These are phyloP conservation scores for Albifimbria verrucaria DNA, from an alignment of 2,329 filamentous ascomycete genomes.

Conservation along the genomic window DNA sequence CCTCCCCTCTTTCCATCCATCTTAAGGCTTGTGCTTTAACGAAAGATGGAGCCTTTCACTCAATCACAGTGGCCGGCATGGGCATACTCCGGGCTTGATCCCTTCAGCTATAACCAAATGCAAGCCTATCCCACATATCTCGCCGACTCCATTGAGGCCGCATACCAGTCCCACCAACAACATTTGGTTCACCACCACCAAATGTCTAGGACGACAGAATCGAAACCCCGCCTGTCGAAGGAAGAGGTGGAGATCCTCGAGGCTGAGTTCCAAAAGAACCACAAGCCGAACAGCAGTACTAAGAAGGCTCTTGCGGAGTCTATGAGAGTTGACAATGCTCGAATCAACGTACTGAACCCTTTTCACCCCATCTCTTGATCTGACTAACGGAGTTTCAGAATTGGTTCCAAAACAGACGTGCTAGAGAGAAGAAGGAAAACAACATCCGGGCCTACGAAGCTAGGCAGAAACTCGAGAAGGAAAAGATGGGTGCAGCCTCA, in stretches of 20 bases:
- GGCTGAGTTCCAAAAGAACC: constrained; percentile 60
- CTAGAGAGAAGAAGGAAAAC: constrained; percentile 62
- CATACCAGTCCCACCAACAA: constrained; percentile 32
- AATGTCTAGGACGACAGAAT: constrained; percentile 40
- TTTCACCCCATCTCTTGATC: constrained; percentile 7
- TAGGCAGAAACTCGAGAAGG: constrained; percentile 33
- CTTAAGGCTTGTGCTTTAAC: background rate
- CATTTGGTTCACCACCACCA: constrained; percentile 34
- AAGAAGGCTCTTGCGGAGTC: constrained; percentile 60
- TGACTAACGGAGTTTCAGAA: constrained; percentile 46
- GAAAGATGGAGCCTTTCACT: constrained; percentile 30
- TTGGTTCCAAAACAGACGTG: constrained; percentile 66
- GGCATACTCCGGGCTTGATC: constrained; percentile 26
- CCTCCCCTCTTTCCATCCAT: background rate
- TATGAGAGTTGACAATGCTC: constrained; percentile 60
- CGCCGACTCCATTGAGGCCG: constrained; percentile 33
- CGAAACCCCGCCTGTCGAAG: constrained; percentile 54
- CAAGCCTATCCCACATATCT: constrained; percentile 33
- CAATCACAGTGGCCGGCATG: constrained; percentile 33
- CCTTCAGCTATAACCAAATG: constrained; percentile 28
- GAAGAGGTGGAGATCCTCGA: constrained; percentile 59
- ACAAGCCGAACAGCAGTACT: constrained; percentile 59
- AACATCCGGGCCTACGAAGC: constrained; percentile 44
- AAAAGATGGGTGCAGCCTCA: constrained; percentile 20
- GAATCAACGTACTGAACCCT: constrained; percentile 53